phyloP scores from a whole-genome alignment of 129 eudicot genomes.

The Artemisia argyi region DNA sequence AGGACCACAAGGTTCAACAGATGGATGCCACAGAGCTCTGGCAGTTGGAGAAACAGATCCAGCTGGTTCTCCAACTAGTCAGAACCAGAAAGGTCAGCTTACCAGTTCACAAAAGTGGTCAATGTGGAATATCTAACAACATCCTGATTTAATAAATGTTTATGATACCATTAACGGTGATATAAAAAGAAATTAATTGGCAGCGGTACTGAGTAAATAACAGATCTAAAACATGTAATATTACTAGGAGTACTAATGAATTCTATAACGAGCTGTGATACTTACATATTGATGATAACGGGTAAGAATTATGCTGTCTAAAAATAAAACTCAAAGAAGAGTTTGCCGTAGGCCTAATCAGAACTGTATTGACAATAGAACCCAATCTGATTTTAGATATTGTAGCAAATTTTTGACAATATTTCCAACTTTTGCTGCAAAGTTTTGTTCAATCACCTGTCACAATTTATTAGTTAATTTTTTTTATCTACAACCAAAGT shows the following conservation, averaged over 20 bases:
- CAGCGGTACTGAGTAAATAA: background rate
- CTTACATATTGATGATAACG: too few relatives aligned
- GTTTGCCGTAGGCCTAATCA: background rate
- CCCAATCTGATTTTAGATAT: background rate
- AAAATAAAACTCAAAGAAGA: background rate
- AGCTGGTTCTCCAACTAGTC: slow-evolving; percentile 14
- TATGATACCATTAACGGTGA: too few relatives aligned
- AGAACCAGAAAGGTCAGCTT: slow-evolving; percentile 23
- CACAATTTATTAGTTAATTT: background rate
- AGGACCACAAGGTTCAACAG: slow-evolving; percentile 26
- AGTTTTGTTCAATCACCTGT: background rate
- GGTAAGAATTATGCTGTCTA: background rate
- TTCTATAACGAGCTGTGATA: too few relatives aligned
- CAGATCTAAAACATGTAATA: background rate
- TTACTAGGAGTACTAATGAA: too few relatives aligned
- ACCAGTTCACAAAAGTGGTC: background rate
- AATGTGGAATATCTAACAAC: background rate
- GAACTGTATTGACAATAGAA: background rate
- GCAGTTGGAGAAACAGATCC: slow-evolving; percentile 23
- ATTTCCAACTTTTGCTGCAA: background rate
- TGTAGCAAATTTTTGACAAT: background rate
- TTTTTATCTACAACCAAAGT: background rate
- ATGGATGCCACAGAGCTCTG: slow-evolving; percentile 20
- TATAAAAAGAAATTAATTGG: too few relatives aligned
- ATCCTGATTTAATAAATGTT: too few relatives aligned